phyloP scores from a whole-genome alignment of 768 basidiomycete species.

The Tremella fuciformis region DNA sequence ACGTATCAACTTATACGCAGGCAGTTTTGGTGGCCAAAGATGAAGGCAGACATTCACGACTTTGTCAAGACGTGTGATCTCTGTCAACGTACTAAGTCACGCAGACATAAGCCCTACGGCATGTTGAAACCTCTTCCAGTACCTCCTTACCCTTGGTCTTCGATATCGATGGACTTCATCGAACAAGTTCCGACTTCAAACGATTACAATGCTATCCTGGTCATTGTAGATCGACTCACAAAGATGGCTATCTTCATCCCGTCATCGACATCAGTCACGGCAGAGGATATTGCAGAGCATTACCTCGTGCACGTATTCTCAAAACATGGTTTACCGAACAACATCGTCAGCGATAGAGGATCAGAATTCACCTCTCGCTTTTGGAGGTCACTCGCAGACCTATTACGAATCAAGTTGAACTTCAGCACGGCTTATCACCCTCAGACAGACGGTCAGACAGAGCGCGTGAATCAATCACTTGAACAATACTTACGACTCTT shows the following conservation, averaged over 20 bases:
- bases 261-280: conserved; percentile 37
- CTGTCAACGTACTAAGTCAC: conserved; percentile 52
- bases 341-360: conserved; percentile 13
- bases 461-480: conserved; percentile 54
- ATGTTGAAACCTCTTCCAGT: conserved; percentile 42
- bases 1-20: conserved; percentile 36
- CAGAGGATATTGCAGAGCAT: conserved; percentile 41
- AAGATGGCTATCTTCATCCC: conserved; percentile 56
- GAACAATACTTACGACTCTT: conserved; percentile 54
- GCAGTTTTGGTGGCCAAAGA: conserved; percentile 49
- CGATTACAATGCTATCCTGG: conserved; percentile 53
- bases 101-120: conserved; percentile 55
- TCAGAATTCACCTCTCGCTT: conserved; percentile 34
- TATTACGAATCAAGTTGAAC: conserved; percentile 26
- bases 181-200: conserved; percentile 43
- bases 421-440: conserved; percentile 52
- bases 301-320: conserved; percentile 13
- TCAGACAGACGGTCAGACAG: conserved; percentile 50
- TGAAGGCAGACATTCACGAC: conserved; percentile 31
- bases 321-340: conserved; percentile 14
- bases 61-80: conserved; percentile 53
- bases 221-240: conserved; percentile 54
- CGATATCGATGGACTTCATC: conserved; percentile 55
- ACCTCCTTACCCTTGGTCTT: conserved; percentile 48
- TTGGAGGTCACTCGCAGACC: conserved; percentile 46